Percentiles rank a stretch among this genome's conserved stretches.
Evolutionary conservation across 495 filamentous ascomycete genomes (phyloP).

Genomic region (Penicillium pulvis): DNA sequence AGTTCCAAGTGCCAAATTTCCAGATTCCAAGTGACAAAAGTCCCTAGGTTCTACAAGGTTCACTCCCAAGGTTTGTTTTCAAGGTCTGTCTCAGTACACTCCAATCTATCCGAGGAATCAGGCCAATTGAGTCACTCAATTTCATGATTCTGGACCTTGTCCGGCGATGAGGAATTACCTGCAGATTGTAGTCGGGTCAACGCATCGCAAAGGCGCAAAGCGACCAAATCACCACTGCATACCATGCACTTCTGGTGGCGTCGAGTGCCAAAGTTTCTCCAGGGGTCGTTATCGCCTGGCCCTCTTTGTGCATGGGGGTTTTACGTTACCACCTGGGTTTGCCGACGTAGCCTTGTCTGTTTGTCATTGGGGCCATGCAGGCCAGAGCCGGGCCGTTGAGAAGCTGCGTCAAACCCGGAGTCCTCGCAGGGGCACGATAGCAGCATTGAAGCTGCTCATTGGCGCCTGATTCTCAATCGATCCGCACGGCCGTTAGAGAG

Average conservation of each 20-base stretch:
- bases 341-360: constrained; percentile 1
- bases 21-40: too few relatives aligned
- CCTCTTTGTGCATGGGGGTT: neutral
- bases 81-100: neutral
- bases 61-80: too few relatives aligned
- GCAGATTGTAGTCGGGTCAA: neutral
- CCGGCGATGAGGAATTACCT: neutral
- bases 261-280: neutral
- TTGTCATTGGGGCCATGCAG: constrained; percentile 23
- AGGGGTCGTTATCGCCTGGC: neutral
- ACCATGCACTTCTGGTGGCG: constrained; percentile 1
- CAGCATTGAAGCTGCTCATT: constrained; percentile 7
- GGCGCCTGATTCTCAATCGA: constrained; percentile 12
- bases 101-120: neutral
- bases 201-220: neutral
- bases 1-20: too few relatives aligned
- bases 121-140: neutral
- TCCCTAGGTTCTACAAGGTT: too few relatives aligned
- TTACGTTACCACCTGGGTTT: neutral
- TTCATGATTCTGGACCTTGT: neutral
- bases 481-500: constrained; percentile 6
- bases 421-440: constrained; percentile 4
- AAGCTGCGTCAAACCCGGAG: constrained; percentile 6
- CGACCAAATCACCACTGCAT: neutral
- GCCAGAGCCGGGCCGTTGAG: constrained; percentile 11